A percentile compares a stretch with the other conserved stretches of the same genome.
Conservation (phyloP, 106 monocot genomes). For the Dendrobium chrysotoxum region DNA sequence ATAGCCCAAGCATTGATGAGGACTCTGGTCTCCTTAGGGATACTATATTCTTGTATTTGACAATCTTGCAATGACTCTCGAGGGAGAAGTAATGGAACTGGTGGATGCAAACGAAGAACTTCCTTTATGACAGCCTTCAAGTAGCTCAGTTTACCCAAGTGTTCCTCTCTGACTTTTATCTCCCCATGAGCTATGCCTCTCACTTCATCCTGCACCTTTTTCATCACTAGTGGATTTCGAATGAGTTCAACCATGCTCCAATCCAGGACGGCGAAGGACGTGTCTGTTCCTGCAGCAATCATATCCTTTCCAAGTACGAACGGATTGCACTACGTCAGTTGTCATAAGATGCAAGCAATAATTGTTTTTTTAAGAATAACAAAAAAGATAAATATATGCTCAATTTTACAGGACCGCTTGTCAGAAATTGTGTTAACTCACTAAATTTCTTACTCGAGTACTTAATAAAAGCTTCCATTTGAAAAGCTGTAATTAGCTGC, state of each 20-base stretch:
- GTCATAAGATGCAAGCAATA: not conserved
- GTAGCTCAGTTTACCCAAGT: not conserved
- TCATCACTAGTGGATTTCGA: slow-evolving; percentile 2
- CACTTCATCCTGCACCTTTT: not conserved
- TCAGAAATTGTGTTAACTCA: too few species aligned
- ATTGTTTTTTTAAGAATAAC: not conserved
- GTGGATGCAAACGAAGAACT: not conserved
- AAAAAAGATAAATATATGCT: not conserved
- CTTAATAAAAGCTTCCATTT: not conserved
- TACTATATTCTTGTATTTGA: not conserved
- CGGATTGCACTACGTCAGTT: too few species aligned
- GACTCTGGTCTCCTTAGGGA: not conserved
- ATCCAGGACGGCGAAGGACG: not conserved
- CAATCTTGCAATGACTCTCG: slow-evolving; percentile 10
- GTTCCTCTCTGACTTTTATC: not conserved
- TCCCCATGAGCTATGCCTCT: not conserved
- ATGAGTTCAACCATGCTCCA: slow-evolving; percentile 6
- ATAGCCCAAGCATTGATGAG: slow-evolving; percentile 9
- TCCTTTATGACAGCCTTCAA: slow-evolving; percentile 1
- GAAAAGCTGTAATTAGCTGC: not conserved
- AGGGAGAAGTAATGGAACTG: not conserved
- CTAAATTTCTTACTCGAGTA: too few species aligned
- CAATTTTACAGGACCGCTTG: too few species aligned
- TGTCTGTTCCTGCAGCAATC: slow-evolving; percentile 6
- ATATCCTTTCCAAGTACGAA: not conserved